Evolutionary conservation across 2,329 filamentous ascomycete species (phyloP).

Genomic region (Claviceps humidiphila): DNA sequence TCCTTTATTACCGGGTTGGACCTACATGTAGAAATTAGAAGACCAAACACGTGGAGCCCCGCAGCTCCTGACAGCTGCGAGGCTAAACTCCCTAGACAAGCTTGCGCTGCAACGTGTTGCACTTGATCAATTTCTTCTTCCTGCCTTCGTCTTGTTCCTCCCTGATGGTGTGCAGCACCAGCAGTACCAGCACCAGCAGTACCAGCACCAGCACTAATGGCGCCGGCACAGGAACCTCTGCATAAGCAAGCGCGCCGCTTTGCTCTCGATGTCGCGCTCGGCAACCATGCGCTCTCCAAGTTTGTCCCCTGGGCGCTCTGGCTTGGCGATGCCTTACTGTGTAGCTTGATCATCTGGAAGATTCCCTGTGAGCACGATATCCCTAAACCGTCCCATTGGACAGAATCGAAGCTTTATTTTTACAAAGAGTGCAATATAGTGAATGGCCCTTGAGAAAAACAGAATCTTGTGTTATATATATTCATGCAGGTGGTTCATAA

Average conservation of each 20-base stretch:
- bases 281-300: constrained; percentile 35
- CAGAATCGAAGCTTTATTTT: too few species aligned
- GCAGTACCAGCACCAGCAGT: not conserved
- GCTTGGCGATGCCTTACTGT: constrained; percentile 57
- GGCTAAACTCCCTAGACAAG: too few species aligned
- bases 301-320: constrained; percentile 49
- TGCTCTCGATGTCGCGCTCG: constrained; percentile 31
- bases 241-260: constrained; percentile 16
- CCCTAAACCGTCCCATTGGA: too few species aligned
- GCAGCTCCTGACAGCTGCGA: too few species aligned
- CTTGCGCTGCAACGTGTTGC: too few species aligned
- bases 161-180: not conserved
- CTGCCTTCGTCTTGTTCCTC: too few species aligned
- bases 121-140: too few species aligned
- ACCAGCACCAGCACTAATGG: constrained; percentile 11
- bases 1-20: too few species aligned
- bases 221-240: constrained; percentile 13
- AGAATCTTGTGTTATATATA: not conserved
- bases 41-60: too few species aligned
- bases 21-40: too few species aligned
- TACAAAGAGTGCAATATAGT: too few species aligned
- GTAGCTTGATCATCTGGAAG: constrained; percentile 62
- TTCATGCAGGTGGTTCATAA: not conserved
- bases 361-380: constrained; percentile 55
- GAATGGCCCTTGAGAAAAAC: too few species aligned